Conservation (phyloP, 2,329 filamentous ascomycete species). For the Colletotrichum paranaense region DNA sequence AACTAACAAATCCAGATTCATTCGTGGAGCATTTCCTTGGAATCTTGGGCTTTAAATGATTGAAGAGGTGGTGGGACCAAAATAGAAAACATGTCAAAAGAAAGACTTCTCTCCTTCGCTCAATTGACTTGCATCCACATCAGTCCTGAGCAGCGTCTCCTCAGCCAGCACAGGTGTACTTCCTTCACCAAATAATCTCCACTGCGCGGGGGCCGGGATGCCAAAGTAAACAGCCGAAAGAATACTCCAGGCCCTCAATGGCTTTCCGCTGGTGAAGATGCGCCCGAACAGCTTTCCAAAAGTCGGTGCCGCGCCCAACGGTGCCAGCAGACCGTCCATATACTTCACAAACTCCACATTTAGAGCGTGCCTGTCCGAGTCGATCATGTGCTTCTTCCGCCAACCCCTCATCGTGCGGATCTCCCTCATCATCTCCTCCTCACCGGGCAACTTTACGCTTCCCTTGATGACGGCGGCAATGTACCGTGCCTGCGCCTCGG, state of each 20-base stretch:
- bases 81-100: background rate
- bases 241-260: conserved; percentile 41
- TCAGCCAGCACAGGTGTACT: conserved; percentile 42
- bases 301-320: conserved; percentile 46
- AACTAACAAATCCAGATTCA: no score
- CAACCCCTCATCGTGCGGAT: conserved; percentile 41
- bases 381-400: conserved; percentile 43
- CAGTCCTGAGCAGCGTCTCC: conserved; percentile 46
- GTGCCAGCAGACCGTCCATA: conserved; percentile 46
- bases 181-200: conserved; percentile 47
- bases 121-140: conserved; percentile 38
- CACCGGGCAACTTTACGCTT: conserved; percentile 40
- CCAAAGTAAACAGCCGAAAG: conserved; percentile 49
- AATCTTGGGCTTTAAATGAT: background rate
- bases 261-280: conserved; percentile 41
- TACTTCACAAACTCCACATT: conserved; percentile 44
- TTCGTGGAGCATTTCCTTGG: background rate
- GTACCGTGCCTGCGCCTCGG: conserved; percentile 49
- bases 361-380: conserved; percentile 45
- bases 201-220: conserved; percentile 48
- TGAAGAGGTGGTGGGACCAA: background rate
- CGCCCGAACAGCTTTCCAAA: conserved; percentile 42
- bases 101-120: conserved; percentile 40
- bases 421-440: conserved; percentile 41
- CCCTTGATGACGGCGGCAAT: conserved; percentile 44